phyloP scores from a whole-genome alignment of 768 basidiomycete genomes.

The Tulasnella sp. region DNA sequence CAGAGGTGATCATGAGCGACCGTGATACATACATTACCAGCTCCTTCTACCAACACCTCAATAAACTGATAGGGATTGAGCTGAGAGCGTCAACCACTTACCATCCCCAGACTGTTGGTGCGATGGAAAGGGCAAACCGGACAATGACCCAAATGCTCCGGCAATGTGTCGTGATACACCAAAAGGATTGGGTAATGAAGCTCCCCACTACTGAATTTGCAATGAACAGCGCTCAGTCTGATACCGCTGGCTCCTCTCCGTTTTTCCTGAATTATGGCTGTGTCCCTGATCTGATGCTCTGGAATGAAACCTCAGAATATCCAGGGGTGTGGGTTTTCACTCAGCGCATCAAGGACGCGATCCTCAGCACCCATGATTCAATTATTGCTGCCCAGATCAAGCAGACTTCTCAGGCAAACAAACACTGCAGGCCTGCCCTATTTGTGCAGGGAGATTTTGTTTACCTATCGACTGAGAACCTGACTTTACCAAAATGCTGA shows the following conservation, averaged over 20 bases:
- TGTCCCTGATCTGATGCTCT: conserved; percentile 11
- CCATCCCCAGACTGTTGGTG: conserved; percentile 37
- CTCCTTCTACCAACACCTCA: conserved; percentile 32
- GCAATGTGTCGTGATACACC: conserved; percentile 15
- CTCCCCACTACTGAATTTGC: conserved; percentile 26
- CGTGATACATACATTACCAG: conserved; percentile 32
- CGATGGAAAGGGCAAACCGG: conserved; percentile 29
- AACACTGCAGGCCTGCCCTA: neutral
- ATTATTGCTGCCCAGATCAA: conserved; percentile 15
- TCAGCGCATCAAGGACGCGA: neutral
- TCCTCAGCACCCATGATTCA: conserved; percentile 13
- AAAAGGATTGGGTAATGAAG: conserved; percentile 23
- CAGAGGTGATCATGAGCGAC: conserved; percentile 30
- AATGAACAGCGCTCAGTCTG: conserved; percentile 23
- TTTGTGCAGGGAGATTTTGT: conserved; percentile 11
- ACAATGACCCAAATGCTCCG: conserved; percentile 17
- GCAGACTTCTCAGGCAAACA: conserved; percentile 16
- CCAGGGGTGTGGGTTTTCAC: conserved; percentile 14
- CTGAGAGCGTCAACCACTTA: conserved; percentile 31
- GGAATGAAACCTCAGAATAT: conserved; percentile 12
- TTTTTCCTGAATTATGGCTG: conserved; percentile 29
- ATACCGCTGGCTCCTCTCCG: conserved; percentile 23
- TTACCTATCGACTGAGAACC: conserved; percentile 33
- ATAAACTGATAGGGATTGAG: conserved; percentile 28
- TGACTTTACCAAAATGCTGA: conserved; percentile 31